phyloP scores from a whole-genome alignment of 2,329 filamentous ascomycete genomes.

The Nectriaceae sp. region DNA sequence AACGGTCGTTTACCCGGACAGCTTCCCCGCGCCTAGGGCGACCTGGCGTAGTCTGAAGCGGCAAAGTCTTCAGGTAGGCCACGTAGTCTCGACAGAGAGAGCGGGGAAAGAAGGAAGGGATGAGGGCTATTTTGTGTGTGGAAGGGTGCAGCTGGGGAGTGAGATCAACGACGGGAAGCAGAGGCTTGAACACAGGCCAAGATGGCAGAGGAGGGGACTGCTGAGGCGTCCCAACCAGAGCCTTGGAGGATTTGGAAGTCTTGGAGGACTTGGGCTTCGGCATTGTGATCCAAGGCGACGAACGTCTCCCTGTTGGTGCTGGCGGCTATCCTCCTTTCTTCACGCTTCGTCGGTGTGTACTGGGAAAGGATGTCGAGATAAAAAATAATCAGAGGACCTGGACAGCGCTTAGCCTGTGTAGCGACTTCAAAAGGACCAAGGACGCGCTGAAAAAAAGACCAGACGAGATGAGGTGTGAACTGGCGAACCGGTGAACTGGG shows the following conservation, averaged over 20 bases:
- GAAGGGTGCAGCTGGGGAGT: conserved; percentile 53
- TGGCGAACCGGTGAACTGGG: neutral
- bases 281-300: conserved; percentile 23
- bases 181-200: conserved; percentile 73
- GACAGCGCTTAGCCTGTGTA: no score
- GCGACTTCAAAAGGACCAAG: no score
- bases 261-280: conserved; percentile 37
- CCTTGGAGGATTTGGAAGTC: conserved; percentile 20
- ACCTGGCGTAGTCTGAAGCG: conserved; percentile 75
- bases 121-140: conserved; percentile 67
- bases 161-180: conserved; percentile 67
- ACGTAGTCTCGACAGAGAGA: conserved; percentile 76
- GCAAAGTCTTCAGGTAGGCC: conserved; percentile 67
- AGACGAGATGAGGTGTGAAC: neutral
- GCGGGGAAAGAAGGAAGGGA: conserved; percentile 74
- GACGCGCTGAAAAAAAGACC: neutral
- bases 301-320: neutral
- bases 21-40: conserved; percentile 80
- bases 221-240: conserved; percentile 20
- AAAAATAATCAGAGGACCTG: no score
- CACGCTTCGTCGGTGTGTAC: neutral
- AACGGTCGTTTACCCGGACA: conserved; percentile 85
- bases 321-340: neutral
- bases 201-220: conserved; percentile 39
- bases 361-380: no score